These are phyloP conservation scores for Carpinus fangiana DNA, from an alignment of 306 rosid species.

Conservation along the genomic window DNA sequence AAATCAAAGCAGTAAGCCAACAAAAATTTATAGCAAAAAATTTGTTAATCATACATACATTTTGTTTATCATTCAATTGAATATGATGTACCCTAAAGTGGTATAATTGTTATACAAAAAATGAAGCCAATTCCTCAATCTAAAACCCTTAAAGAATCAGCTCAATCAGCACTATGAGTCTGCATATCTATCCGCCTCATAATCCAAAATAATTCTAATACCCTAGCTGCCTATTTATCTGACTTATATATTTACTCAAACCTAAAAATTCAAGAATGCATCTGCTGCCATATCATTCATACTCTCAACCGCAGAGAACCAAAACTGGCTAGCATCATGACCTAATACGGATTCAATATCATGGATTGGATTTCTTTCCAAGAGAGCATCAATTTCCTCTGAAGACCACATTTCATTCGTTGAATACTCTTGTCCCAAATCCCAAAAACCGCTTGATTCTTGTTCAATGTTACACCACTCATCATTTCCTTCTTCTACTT, in stretches of 20 bases:
- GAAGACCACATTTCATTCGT: slow-evolving; percentile 63
- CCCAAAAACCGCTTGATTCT: background rate
- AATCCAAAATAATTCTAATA: slow-evolving; percentile 10
- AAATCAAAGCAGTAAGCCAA: too few relatives aligned
- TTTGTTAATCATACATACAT: too few relatives aligned
- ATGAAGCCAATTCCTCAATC: background rate
- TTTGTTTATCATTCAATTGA: too few relatives aligned
- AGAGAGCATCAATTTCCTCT: slow-evolving; percentile 51
- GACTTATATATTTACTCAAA: slow-evolving; percentile 50
- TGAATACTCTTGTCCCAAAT: slow-evolving; percentile 36
- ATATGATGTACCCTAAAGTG: too few relatives aligned
- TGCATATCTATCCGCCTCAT: background rate
- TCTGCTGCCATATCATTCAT: slow-evolving; percentile 52
- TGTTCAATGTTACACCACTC: slow-evolving; percentile 25
- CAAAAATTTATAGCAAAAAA: too few relatives aligned
- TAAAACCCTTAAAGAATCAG: background rate
- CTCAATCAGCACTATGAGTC: background rate
- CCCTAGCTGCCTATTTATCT: slow-evolving; percentile 3
- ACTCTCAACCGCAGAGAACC: slow-evolving; percentile 39
- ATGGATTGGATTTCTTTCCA: slow-evolving; percentile 36
- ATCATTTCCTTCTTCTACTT: slow-evolving; percentile 31
- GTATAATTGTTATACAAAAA: too few relatives aligned
- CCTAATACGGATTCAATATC: slow-evolving; percentile 28
- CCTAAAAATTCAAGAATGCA: slow-evolving; percentile 38
- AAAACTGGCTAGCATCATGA: slow-evolving; percentile 20